Evolutionary conservation across 768 basidiomycete genomes (phyloP).

Genomic region (Postia placenta): DNA sequence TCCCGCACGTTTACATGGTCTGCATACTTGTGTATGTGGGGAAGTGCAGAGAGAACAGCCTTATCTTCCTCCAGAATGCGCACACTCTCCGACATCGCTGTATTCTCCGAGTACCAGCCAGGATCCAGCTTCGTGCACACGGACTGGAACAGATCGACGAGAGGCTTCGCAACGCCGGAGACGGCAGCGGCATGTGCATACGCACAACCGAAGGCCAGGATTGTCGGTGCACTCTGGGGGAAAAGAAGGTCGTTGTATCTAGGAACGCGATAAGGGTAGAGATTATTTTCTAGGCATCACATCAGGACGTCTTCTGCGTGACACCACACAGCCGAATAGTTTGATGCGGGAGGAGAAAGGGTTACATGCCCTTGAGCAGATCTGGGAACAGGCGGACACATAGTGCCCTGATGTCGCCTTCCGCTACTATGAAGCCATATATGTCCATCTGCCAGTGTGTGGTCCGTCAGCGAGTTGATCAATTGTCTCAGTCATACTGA

Average conservation of each 20-base stretch:
- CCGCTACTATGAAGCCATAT: too few relatives aligned
- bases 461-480: too few relatives aligned
- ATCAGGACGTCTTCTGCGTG: too few relatives aligned
- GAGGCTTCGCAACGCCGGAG: conserved; percentile 6
- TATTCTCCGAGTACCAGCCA: conserved; percentile 12
- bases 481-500: too few relatives aligned
- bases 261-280: not conserved
- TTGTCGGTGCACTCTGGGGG: conserved; percentile 10
- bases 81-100: conserved; percentile 1
- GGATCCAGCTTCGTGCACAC: conserved; percentile 10
- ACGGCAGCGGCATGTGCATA: conserved; percentile 10
- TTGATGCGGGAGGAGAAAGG: too few relatives aligned
- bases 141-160: conserved; percentile 13
- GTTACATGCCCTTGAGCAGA: too few relatives aligned
- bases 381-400: too few relatives aligned
- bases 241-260: conserved; percentile 11
- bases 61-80: conserved; percentile 6
- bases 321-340: too few relatives aligned
- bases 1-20: conserved; percentile 7
- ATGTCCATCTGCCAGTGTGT: too few relatives aligned
- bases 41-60: conserved; percentile 6
- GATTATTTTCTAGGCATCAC: too few relatives aligned
- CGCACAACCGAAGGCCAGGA: conserved; percentile 14
- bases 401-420: too few relatives aligned
- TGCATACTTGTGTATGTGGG: conserved; percentile 8